Evolutionary conservation across 805 yeast genomes (phyloP), one percentile per base, ranked within the genome.

Genomic region (Tetrapisispora arboricola): DNA sequence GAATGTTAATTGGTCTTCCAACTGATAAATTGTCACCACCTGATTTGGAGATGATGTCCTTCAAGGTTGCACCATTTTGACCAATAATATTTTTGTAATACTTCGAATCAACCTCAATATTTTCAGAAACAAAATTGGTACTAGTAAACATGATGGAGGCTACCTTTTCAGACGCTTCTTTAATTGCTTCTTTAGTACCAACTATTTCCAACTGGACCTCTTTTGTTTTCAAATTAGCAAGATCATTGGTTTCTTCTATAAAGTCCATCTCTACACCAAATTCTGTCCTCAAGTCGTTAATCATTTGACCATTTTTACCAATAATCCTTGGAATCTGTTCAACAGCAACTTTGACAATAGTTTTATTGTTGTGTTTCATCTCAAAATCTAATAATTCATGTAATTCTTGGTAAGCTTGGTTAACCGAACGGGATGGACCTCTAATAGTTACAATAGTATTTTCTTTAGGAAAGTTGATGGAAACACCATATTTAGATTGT

Each of bases 341-440:
- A 32, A 70, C 59, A 25, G 96, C 94, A 39, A 92, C 79, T 38
- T 65, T 58, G 30, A 90, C 59, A 15, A 66, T 64, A 49, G 75
- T 70, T 42, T 73, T 71, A 64, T 76, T 75, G 13, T 94, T 90
- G 56, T 87, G 84, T 50, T 84, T 94, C 55, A 75, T 80, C 63
- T 88, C 97, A 61, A 81, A 92, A 49, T 82, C 80, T 50, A 84
- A 70, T 46, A 94, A 71, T 42, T 86, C 95, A 50, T 73, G 71
- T 55, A 94, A 66, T 66, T 88, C 96, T 47, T 80, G 87, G 59
- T 77, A 76, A 25, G 94, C 94, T 59, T 79, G 78, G 24, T 75
- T 70, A 25, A 84, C 97, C 49, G 87, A 90, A 63, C 79, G 80
- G 19, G 96, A 84, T 37, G 96, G 94, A 41, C 96, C 96, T 54